These are phyloP conservation scores for Yamadazyma triangularis DNA, from an alignment of 1,139 yeast genomes.

Conservation along the genomic window DNA sequence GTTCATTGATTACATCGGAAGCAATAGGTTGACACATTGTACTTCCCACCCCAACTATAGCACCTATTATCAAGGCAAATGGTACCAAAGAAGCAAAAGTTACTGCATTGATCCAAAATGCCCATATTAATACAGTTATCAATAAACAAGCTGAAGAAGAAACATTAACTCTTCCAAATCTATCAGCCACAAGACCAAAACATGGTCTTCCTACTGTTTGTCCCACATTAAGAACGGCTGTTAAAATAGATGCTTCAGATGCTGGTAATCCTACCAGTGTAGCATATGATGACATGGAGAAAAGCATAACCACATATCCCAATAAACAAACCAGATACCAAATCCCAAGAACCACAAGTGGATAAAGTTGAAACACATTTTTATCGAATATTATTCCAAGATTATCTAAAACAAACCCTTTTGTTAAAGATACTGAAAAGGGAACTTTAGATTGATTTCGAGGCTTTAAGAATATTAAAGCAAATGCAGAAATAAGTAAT, in stretches of 20 bases:
- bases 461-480: conserved; percentile 38
- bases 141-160: conserved; percentile 30
- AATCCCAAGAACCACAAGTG: conserved; percentile 39
- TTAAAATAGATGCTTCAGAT: conserved; percentile 53
- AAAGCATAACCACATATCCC: conserved; percentile 58
- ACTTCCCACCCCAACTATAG: conserved; percentile 59
- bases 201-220: conserved; percentile 65
- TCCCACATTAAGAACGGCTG: conserved; percentile 60
- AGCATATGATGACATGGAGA: conserved; percentile 59
- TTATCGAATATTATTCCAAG: conserved; percentile 23
- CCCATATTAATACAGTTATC: conserved; percentile 34
- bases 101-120: conserved; percentile 54
- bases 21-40: conserved; percentile 58
- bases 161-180: conserved; percentile 53
- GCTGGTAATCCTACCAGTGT: conserved; percentile 53
- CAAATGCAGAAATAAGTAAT: conserved; percentile 17
- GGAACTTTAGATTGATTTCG: conserved; percentile 34
- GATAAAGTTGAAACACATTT: conserved; percentile 27
- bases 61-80: conserved; percentile 51
- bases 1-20: conserved; percentile 48
- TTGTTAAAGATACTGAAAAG: conserved; percentile 16
- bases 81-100: conserved; percentile 49
- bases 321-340: conserved; percentile 57
- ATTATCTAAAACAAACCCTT: conserved; percentile 16
- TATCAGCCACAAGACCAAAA: conserved; percentile 57